These are phyloP conservation scores for Davidsoniella australis DNA, from an alignment of 2,329 filamentous ascomycete species.

Conservation along the genomic window DNA sequence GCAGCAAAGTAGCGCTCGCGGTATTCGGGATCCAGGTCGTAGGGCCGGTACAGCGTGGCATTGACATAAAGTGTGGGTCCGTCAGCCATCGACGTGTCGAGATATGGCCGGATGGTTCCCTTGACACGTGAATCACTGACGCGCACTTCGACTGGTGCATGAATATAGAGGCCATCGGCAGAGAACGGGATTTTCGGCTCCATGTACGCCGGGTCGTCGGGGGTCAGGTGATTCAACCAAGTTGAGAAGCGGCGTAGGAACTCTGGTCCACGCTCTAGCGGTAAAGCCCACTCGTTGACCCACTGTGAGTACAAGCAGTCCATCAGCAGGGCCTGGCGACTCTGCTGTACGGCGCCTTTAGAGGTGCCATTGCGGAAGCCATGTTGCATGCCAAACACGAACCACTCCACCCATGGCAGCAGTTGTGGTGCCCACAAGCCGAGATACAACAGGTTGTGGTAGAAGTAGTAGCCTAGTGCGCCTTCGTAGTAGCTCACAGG, in stretches of 20 bases:
- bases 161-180: conserved; percentile 64
- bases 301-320: conserved; percentile 98
- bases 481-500: conserved; percentile 65
- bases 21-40: conserved; percentile 61
- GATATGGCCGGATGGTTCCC: conserved; percentile 23
- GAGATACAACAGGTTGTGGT: conserved; percentile 76
- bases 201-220: conserved; percentile 48
- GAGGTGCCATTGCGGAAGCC: conserved; percentile 58
- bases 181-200: conserved; percentile 60
- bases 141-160: conserved; percentile 84
- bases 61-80: conserved; percentile 76
- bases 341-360: conserved; percentile 62
- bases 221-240: conserved; percentile 54
- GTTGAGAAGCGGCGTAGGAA: conserved; percentile 66
- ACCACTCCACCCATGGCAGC: conserved; percentile 82
- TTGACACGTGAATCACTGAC: conserved; percentile 49
- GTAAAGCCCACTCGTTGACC: conserved; percentile 95
- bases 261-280: conserved; percentile 70
- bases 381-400: conserved; percentile 95
- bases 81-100: conserved; percentile 54
- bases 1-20: conserved; percentile 66
- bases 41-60: conserved; percentile 74
- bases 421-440: conserved; percentile 62
- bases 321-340: conserved; percentile 70
- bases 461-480: conserved; percentile 67